A percentile compares a stretch with the other conserved stretches of the same genome.
Evolutionary conservation across 2,329 filamentous ascomycete genomes (phyloP).

Genomic region (Calonectria crousiana): DNA sequence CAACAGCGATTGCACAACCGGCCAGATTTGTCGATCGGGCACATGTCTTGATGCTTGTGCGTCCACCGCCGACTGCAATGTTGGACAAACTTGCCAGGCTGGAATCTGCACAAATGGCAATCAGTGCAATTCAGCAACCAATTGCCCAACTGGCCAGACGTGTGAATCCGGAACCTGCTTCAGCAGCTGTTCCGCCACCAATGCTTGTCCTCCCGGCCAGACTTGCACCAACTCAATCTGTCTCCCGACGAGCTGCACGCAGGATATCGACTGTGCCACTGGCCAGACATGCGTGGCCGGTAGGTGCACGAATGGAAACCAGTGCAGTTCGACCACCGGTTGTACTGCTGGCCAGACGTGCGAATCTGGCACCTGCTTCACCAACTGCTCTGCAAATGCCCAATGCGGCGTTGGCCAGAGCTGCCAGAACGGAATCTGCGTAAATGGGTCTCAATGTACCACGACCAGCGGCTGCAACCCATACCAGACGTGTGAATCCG

Average conservation of each 20-base stretch:
- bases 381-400: neutral
- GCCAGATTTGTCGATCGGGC: neutral
- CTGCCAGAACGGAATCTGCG: neutral
- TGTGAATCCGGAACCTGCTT: neutral
- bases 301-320: neutral
- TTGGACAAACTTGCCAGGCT: neutral
- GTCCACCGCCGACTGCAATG: neutral
- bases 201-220: neutral
- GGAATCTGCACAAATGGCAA: constrained; percentile 3
- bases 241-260: neutral
- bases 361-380: constrained; percentile 1
- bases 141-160: neutral
- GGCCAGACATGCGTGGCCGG: constrained; percentile 6
- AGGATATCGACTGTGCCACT: neutral
- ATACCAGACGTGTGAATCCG: neutral
- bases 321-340: neutral
- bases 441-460: neutral
- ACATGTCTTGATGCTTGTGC: neutral
- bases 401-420: neutral
- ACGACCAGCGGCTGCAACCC: neutral
- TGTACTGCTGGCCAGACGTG: constrained; percentile 1
- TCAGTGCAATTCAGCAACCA: neutral
- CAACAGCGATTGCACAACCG: neutral
- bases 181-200: neutral
- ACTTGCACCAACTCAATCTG: neutral